phyloP scores from a whole-genome alignment of 371 early-diverging fungal species.

The Circinella minor region DNA sequence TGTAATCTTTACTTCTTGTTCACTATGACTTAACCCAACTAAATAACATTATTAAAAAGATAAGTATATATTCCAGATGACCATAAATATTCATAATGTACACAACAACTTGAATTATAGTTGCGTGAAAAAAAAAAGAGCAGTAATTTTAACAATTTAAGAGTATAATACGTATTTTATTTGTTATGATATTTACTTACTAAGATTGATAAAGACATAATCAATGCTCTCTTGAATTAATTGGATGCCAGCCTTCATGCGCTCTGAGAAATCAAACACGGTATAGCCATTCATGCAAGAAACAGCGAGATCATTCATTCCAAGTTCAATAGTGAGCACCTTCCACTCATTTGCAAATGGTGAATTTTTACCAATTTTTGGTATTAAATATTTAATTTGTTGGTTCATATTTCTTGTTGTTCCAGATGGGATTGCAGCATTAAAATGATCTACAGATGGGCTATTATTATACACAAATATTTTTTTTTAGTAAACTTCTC shows the following conservation, averaged over 20 bases:
- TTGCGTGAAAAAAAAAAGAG: no score
- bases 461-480: background rate
- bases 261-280: background rate
- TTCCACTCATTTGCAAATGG: slow-evolving; percentile 33
- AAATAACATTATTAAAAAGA: background rate
- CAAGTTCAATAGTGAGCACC: slow-evolving; percentile 38
- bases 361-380: slow-evolving; percentile 28
- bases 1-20: slow-evolving; percentile 18
- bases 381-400: slow-evolving; percentile 38
- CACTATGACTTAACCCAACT: slow-evolving; percentile 27
- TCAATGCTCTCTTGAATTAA: slow-evolving; percentile 20
- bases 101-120: no score
- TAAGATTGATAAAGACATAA: slow-evolving; percentile 22
- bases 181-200: slow-evolving; percentile 9
- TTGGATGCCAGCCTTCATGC: slow-evolving; percentile 18
- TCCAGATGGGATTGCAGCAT: slow-evolving; percentile 37
- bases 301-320: slow-evolving; percentile 34
- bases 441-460: slow-evolving; percentile 16
- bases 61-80: no score
- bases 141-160: no score
- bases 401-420: slow-evolving; percentile 27
- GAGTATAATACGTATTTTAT: background rate
- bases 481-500: no score
- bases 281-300: slow-evolving; percentile 29
- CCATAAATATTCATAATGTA: no score